Evolutionary conservation across 176 grass and related monocot species (phyloP).

Genomic region (Ampelocalamus luodianensis): DNA sequence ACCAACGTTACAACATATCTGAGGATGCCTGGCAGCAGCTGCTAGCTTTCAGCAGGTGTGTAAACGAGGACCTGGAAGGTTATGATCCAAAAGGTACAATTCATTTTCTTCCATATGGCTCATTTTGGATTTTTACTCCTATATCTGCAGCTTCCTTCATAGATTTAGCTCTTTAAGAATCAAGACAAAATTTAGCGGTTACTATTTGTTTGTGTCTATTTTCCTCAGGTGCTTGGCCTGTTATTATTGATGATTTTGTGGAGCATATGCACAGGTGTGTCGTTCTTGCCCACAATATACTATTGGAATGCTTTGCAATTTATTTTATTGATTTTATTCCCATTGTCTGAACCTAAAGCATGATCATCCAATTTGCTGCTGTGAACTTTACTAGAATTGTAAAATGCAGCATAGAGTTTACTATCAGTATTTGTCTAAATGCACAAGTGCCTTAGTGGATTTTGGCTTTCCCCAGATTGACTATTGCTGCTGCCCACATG

Average conservation of each 20-base stretch:
- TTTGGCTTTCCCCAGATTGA: background rate
- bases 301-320: slow-evolving; percentile 30
- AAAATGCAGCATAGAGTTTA: background rate
- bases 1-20: slow-evolving; percentile 86
- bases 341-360: slow-evolving; percentile 26
- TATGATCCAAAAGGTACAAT: slow-evolving; percentile 93
- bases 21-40: slow-evolving; percentile 97
- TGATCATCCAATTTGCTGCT: background rate
- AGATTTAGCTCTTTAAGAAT: slow-evolving; percentile 27
- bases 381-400: background rate
- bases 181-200: slow-evolving; percentile 2
- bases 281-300: background rate
- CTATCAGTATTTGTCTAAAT: background rate
- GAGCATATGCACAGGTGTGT: slow-evolving; percentile 93
- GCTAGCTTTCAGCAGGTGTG: slow-evolving; percentile 83
- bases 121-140: slow-evolving; percentile 12
- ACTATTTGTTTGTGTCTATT: slow-evolving; percentile 32
- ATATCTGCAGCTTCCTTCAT: slow-evolving; percentile 29
- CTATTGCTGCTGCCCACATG: background rate
- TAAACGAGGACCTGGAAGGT: slow-evolving; percentile 86
- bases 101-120: slow-evolving; percentile 26
- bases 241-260: slow-evolving; percentile 98
- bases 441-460: slow-evolving; percentile 1
- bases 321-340: slow-evolving; percentile 17
- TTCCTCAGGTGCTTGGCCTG: slow-evolving; percentile 94